phyloP scores from a whole-genome alignment of 2,329 filamentous ascomycete species.

The Scedosporium apiospermum region DNA sequence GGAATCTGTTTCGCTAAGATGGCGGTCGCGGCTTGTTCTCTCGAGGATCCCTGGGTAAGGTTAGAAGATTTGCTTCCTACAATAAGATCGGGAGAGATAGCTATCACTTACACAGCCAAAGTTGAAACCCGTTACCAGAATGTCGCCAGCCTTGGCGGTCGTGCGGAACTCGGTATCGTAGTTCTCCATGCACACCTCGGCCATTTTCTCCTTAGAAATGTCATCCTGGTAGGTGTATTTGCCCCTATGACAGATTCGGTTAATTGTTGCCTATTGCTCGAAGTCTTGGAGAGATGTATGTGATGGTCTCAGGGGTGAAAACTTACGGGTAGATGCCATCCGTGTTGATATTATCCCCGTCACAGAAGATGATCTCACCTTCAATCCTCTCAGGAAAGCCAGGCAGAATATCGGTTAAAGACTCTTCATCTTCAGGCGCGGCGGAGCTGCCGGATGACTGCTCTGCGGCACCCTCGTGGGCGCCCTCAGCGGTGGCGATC shows the following conservation, averaged over 20 bases:
- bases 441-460: slow-evolving; percentile 9
- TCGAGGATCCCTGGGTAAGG: slow-evolving; percentile 72
- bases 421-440: slow-evolving; percentile 22
- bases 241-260: slow-evolving; percentile 26
- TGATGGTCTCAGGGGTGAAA: too few species aligned
- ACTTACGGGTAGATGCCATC: slow-evolving; percentile 72
- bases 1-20: slow-evolving; percentile 76
- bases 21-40: slow-evolving; percentile 84
- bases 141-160: slow-evolving; percentile 60
- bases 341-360: slow-evolving; percentile 76
- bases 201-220: slow-evolving; percentile 69
- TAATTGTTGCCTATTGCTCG: too few species aligned
- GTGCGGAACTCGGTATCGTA: slow-evolving; percentile 67
- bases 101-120: slow-evolving; percentile 57
- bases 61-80: slow-evolving; percentile 31
- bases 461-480: slow-evolving; percentile 6
- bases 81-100: too few species aligned
- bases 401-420: slow-evolving; percentile 62
- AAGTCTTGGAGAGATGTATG: too few species aligned
- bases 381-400: slow-evolving; percentile 77
- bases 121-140: slow-evolving; percentile 79
- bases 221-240: slow-evolving; percentile 88
- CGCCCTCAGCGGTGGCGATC: slow-evolving; percentile 32
- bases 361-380: slow-evolving; percentile 83
- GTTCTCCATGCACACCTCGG: slow-evolving; percentile 85